Evolutionary conservation across 192 early-diverging fungal genomes (phyloP).

Genomic region (Backusella parvicylindrica): DNA sequence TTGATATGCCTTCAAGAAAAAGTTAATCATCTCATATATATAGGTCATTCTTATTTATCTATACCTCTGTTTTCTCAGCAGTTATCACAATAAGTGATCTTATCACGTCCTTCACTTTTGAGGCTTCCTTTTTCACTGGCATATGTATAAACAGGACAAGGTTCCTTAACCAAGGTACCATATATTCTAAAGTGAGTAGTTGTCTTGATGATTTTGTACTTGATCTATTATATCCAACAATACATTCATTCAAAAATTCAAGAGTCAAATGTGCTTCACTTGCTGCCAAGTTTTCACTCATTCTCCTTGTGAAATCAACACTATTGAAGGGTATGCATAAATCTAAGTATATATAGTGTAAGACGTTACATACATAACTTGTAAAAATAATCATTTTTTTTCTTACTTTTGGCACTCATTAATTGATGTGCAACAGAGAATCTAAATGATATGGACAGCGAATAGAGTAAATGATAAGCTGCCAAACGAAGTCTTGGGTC

Average conservation of each 20-base stretch:
- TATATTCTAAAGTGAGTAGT: constrained; percentile 76
- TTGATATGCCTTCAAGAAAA: constrained; percentile 57
- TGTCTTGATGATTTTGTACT: constrained; percentile 60
- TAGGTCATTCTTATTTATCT: background rate
- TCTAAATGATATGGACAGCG: constrained; percentile 71
- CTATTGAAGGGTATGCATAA: constrained; percentile 86
- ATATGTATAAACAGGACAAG: constrained; percentile 53
- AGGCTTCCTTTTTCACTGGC: constrained; percentile 37
- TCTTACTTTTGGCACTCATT: constrained; percentile 58
- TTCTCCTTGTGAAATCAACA: constrained; percentile 66
- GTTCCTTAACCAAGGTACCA: constrained; percentile 83
- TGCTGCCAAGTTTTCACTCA: constrained; percentile 73
- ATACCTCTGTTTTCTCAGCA: constrained; percentile 53
- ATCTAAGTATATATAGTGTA: constrained; percentile 38
- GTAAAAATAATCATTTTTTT: background rate
- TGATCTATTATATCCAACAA: constrained; percentile 72
- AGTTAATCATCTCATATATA: background rate
- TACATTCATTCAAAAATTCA: constrained; percentile 82
- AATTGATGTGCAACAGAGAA: constrained; percentile 75
- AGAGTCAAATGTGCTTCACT: constrained; percentile 76
- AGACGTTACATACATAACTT: background rate
- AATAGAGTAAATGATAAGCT: constrained; percentile 86
- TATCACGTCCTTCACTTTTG: constrained; percentile 68
- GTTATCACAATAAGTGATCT: constrained; percentile 74
- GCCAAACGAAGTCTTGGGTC: constrained; percentile 76